Base-by-base conservation (phyloP, 495 filamentous ascomycete genomes). In the Jackrogersella multiformis region DNA sequence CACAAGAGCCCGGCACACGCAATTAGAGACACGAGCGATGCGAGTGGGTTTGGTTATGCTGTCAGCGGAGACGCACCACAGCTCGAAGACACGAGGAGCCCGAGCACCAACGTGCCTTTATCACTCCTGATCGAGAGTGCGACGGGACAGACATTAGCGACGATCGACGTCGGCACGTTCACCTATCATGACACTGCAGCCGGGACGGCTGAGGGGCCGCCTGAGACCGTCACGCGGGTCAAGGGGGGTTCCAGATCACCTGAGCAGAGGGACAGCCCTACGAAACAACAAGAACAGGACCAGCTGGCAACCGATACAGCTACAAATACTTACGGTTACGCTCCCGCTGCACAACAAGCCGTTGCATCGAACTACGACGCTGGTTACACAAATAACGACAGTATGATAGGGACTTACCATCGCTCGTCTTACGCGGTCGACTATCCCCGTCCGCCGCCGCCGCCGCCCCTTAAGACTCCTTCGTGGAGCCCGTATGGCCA, bases 161-260 rank as follows among this genome's bases (percentile, higher is more conserved):
- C 86, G 9, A 79, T 89, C 12, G 88, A 92, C 56, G 86, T 92
- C 30, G 94, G 92, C 65, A 80, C 82, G 13, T 97, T 96, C 74
- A 88, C 87, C 2, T 99, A 96, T 72, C 73, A 77, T 44, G 74
- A 78, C 55, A 68, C 56, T 20, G 69, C 70, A n/a, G 72, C 69
- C 52, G 74, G 70, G 60, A 69, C 56, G 24, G 63, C 76, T 35
- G 80, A 79, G 26, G 74, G 61, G 46, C 73, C 80, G 68, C 75
- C 79, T 76, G 79, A 81, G 72, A 66, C 77, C 69, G 74, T 77
- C 74, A 80, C 79, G 61, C 78, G 80, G 69, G 56, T 34, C 44
- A 78, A 76, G 61, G 64, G 58, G 49, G 69, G 64, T 26, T 52
- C 71, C 46, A 73, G 77, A 63, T 79, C 80, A 81, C 75, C 80